Base-by-base conservation (phyloP, 805 yeast genomes). In the Clavispora vitiphila region DNA sequence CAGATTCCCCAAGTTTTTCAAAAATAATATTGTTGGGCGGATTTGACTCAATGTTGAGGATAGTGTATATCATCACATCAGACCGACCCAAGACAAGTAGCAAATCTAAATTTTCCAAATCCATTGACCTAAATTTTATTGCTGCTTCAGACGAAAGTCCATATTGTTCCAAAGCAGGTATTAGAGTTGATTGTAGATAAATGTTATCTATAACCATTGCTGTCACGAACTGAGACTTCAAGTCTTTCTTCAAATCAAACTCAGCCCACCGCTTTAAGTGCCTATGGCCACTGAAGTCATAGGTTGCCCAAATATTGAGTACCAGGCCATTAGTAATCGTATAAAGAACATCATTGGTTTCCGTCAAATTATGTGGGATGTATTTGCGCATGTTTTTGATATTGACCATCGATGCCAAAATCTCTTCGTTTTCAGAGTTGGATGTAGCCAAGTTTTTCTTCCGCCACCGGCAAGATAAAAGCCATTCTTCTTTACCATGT, bases 221-320 rank as follows among this genome's bases (percentile, higher is more conserved):
- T 15, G 56, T 38, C 15, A 42, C 53, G 25, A 30, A 45, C 47
- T 11, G 34, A 21, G 26, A 40, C 31, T 15, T 22, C 3, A 48
- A 35, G 6, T 42, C 41, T 23, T 36, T 29, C 12, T 47, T 40
- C 37, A 68, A 45, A 31, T 69, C 67, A 27, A 68, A 47, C 4
- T 73, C 62, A 1, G 82, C 83, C 79, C 86, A 80, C 35, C 69
- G 65, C 46, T 71, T 79, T 16, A 81, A 70, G 35, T 73, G 74
- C 41, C 73, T 76, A 30, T 76, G 80, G n/a, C 74, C 75, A 29
- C 76, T 81, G 40, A 71, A 62, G 46, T 80, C 84, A 57, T 74
- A 78, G 15, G 83, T 75, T 0, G 84, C 75, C 86, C 90, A 88
- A 0, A 84, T 73, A 22, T 88, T 67, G 34, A 90, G 54, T 9